Percentiles rank a stretch among this genome's conserved stretches.
These are phyloP conservation scores for Eimeria acervulina DNA, from an alignment of 169 alveolate genomes.

Conservation along the genomic window DNA sequence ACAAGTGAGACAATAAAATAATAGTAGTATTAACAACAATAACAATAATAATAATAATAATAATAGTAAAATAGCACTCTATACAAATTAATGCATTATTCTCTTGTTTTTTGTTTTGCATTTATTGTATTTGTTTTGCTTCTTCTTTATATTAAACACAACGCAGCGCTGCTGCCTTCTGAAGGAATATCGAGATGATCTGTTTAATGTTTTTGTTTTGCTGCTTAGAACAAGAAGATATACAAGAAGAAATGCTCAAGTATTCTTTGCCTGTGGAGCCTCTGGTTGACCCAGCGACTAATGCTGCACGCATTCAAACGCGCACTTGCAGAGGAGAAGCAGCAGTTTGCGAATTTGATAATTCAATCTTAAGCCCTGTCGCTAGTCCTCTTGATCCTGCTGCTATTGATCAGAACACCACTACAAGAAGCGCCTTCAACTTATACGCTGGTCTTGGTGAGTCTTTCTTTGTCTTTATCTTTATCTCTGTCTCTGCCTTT, in stretches of 20 bases:
- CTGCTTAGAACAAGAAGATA: slow-evolving; percentile 38
- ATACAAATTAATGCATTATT: no score
- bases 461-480: no score
- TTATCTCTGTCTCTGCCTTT: no score
- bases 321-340: slow-evolving; percentile 58
- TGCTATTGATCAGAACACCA: background rate
- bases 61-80: no score
- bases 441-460: slow-evolving; percentile 65
- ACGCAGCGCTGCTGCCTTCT: background rate
- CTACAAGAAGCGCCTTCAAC: slow-evolving; percentile 17
- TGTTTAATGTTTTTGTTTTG: background rate
- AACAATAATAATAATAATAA: background rate
- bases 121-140: no score
- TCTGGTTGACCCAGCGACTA: slow-evolving; percentile 72
- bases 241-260: slow-evolving; percentile 42
- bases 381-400: slow-evolving; percentile 17
- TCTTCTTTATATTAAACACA: background rate
- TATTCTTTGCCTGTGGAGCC: slow-evolving; percentile 51
- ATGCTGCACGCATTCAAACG: slow-evolving; percentile 64
- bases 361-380: slow-evolving; percentile 27
- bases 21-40: background rate
- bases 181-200: background rate
- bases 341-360: slow-evolving; percentile 57
- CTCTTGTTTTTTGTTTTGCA: no score
- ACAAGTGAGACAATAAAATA: background rate